Evolutionary conservation across 2,329 filamentous ascomycete genomes (phyloP).

Genomic region (Colletotrichum neosansevieriae): DNA sequence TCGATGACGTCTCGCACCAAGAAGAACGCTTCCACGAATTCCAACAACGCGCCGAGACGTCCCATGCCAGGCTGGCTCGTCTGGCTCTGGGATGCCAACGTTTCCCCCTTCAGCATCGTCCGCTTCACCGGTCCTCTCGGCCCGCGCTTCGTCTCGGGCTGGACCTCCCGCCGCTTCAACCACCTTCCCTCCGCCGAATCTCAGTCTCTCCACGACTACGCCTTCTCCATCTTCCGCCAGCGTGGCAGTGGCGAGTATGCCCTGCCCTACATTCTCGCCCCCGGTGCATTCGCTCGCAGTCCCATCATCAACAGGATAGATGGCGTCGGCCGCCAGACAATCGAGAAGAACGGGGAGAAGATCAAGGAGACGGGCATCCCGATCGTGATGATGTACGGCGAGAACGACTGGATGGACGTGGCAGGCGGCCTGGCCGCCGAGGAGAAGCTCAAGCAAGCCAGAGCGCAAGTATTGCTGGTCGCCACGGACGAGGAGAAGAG

Average conservation of each 20-base stretch:
- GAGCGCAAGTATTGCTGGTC: slow-evolving; percentile 67
- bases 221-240: slow-evolving; percentile 93
- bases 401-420: slow-evolving; percentile 99
- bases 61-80: slow-evolving; percentile 87
- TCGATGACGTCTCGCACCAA: slow-evolving; percentile 43
- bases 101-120: slow-evolving; percentile 93
- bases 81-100: slow-evolving; percentile 96
- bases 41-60: slow-evolving; percentile 56
- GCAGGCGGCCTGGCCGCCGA: slow-evolving; percentile 84
- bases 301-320: slow-evolving; percentile 91
- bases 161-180: slow-evolving; percentile 93
- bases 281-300: slow-evolving; percentile 89
- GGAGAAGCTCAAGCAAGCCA: slow-evolving; percentile 80
- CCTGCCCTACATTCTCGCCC: slow-evolving; percentile 90
- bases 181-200: slow-evolving; percentile 86
- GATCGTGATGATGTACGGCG: slow-evolving; percentile 94
- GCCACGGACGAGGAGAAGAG: slow-evolving; percentile 76
- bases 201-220: slow-evolving; percentile 89
- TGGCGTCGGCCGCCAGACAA: slow-evolving; percentile 81
- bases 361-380: slow-evolving; percentile 76
- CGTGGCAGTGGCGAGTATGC: slow-evolving; percentile 94
- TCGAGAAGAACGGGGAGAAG: slow-evolving; percentile 47
- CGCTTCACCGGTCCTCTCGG: slow-evolving; percentile 90
- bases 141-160: slow-evolving; percentile 91
- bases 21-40: slow-evolving; percentile 52